Evolutionary conservation across 495 filamentous ascomycete species (phyloP).

Genomic region (Podospora pseudopauciseta): DNA sequence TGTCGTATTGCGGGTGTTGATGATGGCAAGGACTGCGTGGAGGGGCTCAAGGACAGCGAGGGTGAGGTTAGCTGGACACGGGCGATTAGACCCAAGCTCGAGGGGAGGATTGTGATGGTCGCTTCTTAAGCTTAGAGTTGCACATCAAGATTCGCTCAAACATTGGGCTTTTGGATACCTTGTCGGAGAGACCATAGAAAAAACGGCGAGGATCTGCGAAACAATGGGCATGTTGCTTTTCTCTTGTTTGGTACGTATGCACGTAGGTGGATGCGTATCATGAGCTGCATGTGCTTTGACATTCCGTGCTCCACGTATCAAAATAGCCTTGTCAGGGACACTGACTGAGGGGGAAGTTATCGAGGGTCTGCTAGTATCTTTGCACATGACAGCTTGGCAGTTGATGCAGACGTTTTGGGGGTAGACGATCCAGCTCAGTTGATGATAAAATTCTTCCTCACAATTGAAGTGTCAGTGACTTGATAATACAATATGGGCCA

Average conservation of each 20-base stretch:
- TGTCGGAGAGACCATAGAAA: not conserved
- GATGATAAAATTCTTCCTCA: too few relatives aligned
- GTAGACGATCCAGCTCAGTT: too few relatives aligned
- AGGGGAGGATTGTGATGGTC: conserved; percentile 63
- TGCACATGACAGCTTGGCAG: not conserved
- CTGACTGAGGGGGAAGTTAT: not conserved
- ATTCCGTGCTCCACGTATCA: not conserved
- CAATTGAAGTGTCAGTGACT: too few relatives aligned
- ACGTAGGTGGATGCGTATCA: not conserved
- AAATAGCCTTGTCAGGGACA: not conserved
- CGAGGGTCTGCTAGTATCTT: not conserved
- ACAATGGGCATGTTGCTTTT: not conserved
- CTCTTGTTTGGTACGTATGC: not conserved
- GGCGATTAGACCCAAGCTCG: conserved; percentile 69
- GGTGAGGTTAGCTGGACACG: conserved; percentile 72
- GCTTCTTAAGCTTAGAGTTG: not conserved
- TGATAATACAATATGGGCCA: too few relatives aligned
- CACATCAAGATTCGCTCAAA: too few relatives aligned
- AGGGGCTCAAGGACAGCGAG: conserved; percentile 51
- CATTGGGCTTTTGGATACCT: not conserved
- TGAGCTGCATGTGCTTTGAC: not conserved
- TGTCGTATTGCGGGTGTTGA: conserved; percentile 62
- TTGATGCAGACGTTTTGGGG: too few relatives aligned
- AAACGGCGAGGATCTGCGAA: not conserved
- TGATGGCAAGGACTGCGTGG: conserved; percentile 35